Conservation (phyloP, 148 eudicot genomes). For the Vaccinium macrocarpon region DNA sequence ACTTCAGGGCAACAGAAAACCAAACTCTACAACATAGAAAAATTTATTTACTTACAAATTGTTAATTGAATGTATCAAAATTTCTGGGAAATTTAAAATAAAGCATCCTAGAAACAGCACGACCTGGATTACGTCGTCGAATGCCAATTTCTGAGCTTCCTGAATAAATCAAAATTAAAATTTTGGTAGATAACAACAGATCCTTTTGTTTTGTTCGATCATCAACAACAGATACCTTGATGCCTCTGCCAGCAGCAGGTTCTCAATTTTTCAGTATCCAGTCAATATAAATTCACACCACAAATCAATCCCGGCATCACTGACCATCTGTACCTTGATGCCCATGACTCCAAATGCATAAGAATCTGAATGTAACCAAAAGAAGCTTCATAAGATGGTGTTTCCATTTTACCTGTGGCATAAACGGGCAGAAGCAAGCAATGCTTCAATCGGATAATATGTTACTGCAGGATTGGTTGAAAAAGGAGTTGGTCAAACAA, state of each 20-base stretch:
- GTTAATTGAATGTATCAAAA: conserved; percentile 10
- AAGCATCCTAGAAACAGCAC: conserved; percentile 2
- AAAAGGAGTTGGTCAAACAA: neutral
- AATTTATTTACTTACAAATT: conserved; percentile 11
- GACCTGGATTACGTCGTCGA: neutral
- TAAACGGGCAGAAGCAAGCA: neutral
- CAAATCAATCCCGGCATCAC: neutral
- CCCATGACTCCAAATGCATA: conserved; percentile 4
- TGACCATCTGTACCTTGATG: conserved; percentile 5
- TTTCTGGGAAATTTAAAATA: neutral
- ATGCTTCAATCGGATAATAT: neutral
- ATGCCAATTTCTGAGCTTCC: conserved; percentile 7
- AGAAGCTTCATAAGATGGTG: neutral
- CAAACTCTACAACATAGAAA: neutral
- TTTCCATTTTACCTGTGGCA: neutral
- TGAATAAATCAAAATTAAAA: conserved; percentile 1
- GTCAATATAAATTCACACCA: neutral
- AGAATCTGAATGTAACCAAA: neutral
- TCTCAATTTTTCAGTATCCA: neutral
- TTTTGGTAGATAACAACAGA: neutral
- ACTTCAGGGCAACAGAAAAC: neutral
- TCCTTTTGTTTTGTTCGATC: neutral
- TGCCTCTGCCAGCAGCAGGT: neutral
- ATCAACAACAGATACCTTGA: neutral
- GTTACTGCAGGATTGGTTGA: neutral